Base-by-base conservation (phyloP, 2,329 filamentous ascomycete species). In the Lecanicillium sp. region DNA sequence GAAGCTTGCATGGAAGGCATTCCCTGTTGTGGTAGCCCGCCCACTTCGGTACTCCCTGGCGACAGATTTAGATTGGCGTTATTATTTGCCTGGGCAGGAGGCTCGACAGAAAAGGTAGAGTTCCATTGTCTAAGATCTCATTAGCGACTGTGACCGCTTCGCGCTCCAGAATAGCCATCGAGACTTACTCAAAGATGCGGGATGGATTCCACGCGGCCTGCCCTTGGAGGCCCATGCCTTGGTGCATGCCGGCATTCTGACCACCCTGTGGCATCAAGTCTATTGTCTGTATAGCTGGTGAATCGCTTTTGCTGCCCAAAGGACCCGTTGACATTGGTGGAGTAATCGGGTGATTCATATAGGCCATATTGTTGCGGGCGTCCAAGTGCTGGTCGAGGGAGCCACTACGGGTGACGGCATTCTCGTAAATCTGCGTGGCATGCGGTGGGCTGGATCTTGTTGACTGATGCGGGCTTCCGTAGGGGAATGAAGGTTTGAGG, bases 41-140 rank as follows among this genome's bases (percentile, higher is more conserved):
- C 63, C 30, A 73, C 59, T 58, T 78, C 73, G 48, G 70, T 61
- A 47, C 66, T 65, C 64, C 67, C 70, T 65, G 71, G 59, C 55
- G 71, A 67, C 48, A 68, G 65, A 46, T 68, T 55, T 53, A 69
- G 57, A 59, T 68, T 75, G 62, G 76, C 65, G 64, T 37, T 36
- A 14, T 27, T 32, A 17, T 14, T 67, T 60, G 56, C 58, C 67
- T 56, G 64, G 57, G 52, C 69, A 49, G 59, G 60, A 51, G 53
- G 43, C 33, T 58, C 48, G 44, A 54, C 85, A 69, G 87, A 85
- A 66, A 95, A 96, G 48, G 90, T 89, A 55, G 84, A 81, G 62
- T 94, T 89, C 89, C 90, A 96, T 69, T 95, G 87, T 60, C 89
- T 94, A 53, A 2, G 18, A n/a, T n/a, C n/a, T n/a, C n/a, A n/a